A percentile compares a stretch with the other conserved stretches of the same genome.
Evolutionary conservation across 208 protist genomes (phyloP).

Genomic region (Leishmania tarentolae): DNA sequence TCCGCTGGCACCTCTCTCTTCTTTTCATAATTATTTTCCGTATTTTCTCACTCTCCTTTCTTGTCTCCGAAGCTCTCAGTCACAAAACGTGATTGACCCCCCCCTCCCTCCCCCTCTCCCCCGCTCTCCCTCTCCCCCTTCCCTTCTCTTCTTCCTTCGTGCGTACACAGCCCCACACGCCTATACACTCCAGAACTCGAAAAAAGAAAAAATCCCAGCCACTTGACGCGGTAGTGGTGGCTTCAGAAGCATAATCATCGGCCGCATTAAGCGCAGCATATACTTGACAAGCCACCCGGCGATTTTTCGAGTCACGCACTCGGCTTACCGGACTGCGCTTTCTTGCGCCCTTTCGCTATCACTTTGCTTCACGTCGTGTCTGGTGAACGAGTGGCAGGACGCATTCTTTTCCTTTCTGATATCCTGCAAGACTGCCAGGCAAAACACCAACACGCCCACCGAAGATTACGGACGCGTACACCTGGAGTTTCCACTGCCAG

Average conservation of each 20-base stretch:
- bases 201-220: background rate
- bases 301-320: background rate
- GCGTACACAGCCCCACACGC: background rate
- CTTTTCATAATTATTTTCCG: background rate
- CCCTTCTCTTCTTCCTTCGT: background rate
- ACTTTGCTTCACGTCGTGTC: background rate
- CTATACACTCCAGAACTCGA: slow-evolving; percentile 10
- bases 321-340: background rate
- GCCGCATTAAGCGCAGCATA: background rate
- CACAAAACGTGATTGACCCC: slow-evolving; percentile 2
- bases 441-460: background rate
- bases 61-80: background rate
- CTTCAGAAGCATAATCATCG: background rate
- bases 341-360: background rate
- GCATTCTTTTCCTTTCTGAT: background rate
- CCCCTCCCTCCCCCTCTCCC: background rate
- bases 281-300: background rate
- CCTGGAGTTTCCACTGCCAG: background rate
- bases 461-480: background rate
- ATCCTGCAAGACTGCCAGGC: background rate
- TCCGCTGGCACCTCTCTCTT: background rate
- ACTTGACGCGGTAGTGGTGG: background rate
- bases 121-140: background rate
- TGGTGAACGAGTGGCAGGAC: background rate
- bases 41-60: background rate